Conservation (phyloP, 495 filamentous ascomycete genomes). For the Schizothecium vesticola region DNA sequence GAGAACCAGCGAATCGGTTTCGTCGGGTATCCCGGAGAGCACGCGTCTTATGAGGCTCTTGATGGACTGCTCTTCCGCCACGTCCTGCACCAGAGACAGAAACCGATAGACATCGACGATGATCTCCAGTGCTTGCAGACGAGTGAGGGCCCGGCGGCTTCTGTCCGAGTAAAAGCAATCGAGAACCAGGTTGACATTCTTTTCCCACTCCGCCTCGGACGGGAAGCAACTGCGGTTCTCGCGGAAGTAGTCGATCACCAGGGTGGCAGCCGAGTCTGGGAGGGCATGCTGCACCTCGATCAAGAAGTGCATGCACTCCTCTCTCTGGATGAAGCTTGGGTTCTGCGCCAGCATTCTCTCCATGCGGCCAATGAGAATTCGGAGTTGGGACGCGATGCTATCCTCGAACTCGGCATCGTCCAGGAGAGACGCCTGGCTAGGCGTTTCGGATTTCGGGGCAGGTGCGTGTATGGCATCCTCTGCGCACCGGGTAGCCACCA, state of each 20-base stretch:
- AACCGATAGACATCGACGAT: conserved; percentile 64
- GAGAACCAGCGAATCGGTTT: conserved; percentile 49
- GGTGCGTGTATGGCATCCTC: conserved; percentile 30
- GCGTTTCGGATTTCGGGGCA: conserved; percentile 4
- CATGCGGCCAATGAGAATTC: conserved; percentile 34
- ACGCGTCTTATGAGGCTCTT: conserved; percentile 40
- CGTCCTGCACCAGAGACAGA: conserved; percentile 47
- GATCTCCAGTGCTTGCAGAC: conserved; percentile 60
- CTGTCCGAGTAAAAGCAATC: conserved; percentile 61
- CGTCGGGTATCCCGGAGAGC: conserved; percentile 46
- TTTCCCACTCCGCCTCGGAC: conserved; percentile 61
- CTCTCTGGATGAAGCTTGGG: conserved; percentile 50
- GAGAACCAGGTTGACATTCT: conserved; percentile 56
- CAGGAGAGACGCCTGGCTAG: conserved; percentile 10
- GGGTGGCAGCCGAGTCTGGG: conserved; percentile 52
- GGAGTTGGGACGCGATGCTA: conserved; percentile 33
- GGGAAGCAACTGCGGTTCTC: conserved; percentile 65
- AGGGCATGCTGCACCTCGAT: conserved; percentile 51
- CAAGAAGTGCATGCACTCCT: conserved; percentile 66
- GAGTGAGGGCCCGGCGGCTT: conserved; percentile 58
- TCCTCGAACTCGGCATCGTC: conserved; percentile 28
- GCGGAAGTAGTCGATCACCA: conserved; percentile 54
- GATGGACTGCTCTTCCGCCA: conserved; percentile 43
- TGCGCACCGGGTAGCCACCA: conserved; percentile 40
- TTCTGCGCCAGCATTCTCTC: conserved; percentile 37